Evolutionary conservation across 495 filamentous ascomycete genomes (phyloP), one percentile per base, ranked within the genome.

Genomic region (Penicillium cinerascens): DNA sequence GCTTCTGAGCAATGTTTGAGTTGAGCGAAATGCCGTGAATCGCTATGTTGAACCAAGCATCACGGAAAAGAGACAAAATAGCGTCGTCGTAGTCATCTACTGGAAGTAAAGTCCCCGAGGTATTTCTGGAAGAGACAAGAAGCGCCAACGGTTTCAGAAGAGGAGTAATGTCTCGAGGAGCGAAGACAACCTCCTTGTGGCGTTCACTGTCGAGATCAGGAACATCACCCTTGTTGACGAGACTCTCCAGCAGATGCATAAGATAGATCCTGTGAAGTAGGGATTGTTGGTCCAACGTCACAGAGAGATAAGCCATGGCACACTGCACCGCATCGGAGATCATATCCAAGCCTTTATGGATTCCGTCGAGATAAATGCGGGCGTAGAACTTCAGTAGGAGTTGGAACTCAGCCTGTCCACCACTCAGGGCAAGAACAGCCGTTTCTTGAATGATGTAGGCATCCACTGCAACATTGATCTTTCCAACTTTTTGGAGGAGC

Each of bases 1-100:
- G 81, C 57, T 79, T 79, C 52, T 83, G 84, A 29, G 83, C 85
- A 51, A 86, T 78, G 18, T 78, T 76, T 0, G 89, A 89, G 16
- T 76, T 79, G 15, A 85, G 76, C n/a, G 80, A 83, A 63, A 97
- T 96, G 27, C 91, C 92, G 66, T 97, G 92, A 7, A 97, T 85
- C 25, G 89, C 87, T 45, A 97, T 87, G 64, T 98, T 98, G 68
- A 96, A 96, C 93, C 93, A 98, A 13, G 89, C 89, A 75, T 97
- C 90, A 33, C 92, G 86, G 55, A 93, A 82, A 42, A 95, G 73
- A 17, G 82, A 78, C 45, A 81, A 71, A 18, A 80, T 78, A 37
- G 89, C 80, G 47, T 83, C 79, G 42, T 89, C 83, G 55, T 87
- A 82, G 16, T 75, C 67, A 40, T 42, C 49, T 18, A 42, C 47